A percentile compares a stretch with the other conserved stretches of the same genome.
These are phyloP conservation scores for Apiospora malaysiana DNA, from an alignment of 2,329 filamentous ascomycete species.

Conservation along the genomic window DNA sequence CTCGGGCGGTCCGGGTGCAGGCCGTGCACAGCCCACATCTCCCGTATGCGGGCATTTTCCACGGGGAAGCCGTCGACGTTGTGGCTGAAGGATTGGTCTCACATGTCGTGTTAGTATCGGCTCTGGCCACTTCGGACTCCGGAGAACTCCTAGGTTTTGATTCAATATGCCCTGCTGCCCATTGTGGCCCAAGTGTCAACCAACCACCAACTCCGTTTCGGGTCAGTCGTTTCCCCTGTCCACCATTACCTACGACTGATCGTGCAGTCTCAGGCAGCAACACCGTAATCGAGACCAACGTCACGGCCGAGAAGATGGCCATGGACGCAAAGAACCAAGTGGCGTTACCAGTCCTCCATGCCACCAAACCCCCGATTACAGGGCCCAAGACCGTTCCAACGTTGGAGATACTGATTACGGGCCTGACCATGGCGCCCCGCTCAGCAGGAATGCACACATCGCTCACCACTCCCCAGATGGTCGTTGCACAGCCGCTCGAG, in stretches of 20 bases:
- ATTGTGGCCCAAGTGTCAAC: neutral
- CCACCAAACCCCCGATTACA: neutral
- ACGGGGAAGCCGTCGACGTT: conserved; percentile 17
- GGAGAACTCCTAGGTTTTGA: neutral
- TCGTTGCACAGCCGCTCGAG: neutral
- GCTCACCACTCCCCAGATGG: neutral
- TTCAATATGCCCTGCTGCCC: neutral
- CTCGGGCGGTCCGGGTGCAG: conserved; percentile 21
- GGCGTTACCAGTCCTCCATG: neutral
- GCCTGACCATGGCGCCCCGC: neutral
- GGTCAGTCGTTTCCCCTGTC: neutral
- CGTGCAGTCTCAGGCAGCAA: conserved; percentile 24
- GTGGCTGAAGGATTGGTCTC: neutral
- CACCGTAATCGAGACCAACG: neutral
- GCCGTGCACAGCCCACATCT: conserved; percentile 19
- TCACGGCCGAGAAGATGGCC: conserved; percentile 13
- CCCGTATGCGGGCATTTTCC: conserved; percentile 21
- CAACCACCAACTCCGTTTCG: neutral
- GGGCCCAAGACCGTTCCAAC: neutral
- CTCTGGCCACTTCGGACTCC: neutral
- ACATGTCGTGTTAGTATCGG: too few species aligned
- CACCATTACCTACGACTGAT: conserved; percentile 18
- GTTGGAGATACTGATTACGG: neutral
- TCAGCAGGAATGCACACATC: conserved; percentile 7
- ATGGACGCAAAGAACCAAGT: conserved; percentile 21